Evolutionary conservation across 2,329 filamentous ascomycete genomes (phyloP).

Genomic region (Fusarium nanum): DNA sequence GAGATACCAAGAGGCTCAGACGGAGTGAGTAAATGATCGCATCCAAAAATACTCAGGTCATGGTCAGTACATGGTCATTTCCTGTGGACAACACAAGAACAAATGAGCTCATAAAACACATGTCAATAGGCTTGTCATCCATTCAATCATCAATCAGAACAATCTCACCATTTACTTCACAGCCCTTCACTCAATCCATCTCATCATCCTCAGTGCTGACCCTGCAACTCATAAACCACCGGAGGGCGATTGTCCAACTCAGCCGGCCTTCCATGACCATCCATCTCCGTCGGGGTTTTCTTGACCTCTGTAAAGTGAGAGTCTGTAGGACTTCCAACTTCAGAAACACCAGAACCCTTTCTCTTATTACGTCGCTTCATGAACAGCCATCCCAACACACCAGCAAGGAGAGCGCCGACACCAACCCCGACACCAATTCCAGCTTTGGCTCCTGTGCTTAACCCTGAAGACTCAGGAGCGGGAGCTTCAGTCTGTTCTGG

Average conservation of each 20-base stretch:
- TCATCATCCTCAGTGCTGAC: too few species aligned
- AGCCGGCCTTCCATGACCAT: not conserved
- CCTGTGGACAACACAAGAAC: not conserved
- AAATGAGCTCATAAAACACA: not conserved
- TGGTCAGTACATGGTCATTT: too few species aligned
- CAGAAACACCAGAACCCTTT: not conserved
- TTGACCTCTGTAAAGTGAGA: not conserved
- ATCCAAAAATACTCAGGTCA: not conserved
- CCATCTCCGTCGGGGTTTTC: not conserved
- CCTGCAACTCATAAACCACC: not conserved
- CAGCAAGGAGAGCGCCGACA: not conserved
- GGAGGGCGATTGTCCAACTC: too few species aligned
- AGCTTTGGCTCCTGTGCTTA: not conserved
- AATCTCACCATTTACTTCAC: not conserved
- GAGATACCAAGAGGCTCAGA: not conserved
- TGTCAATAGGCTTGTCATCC: not conserved
- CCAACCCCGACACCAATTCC: slow-evolving; percentile 10
- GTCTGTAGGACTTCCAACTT: not conserved
- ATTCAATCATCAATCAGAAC: not conserved
- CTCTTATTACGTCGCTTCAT: not conserved
- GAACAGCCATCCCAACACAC: not conserved
- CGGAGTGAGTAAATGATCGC: not conserved
- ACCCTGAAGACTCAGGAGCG: fast-evolving
- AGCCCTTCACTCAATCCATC: too few species aligned
- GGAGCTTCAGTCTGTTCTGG: not conserved